A percentile compares a stretch with the other conserved stretches of the same genome.
phyloP scores from a whole-genome alignment of 768 basidiomycete species.

The Hygrocybe punicea region DNA sequence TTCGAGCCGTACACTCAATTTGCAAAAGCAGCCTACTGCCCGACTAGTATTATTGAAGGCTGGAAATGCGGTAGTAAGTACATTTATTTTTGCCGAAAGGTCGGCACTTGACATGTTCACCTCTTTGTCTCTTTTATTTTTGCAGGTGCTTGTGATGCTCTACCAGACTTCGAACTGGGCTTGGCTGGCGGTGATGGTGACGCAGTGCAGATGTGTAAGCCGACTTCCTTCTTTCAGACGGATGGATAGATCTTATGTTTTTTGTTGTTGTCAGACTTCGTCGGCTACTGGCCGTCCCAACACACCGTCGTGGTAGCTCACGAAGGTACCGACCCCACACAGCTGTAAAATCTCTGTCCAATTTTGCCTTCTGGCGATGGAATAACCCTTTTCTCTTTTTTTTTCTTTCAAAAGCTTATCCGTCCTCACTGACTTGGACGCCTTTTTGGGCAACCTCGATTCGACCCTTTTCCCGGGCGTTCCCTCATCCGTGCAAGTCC shows the following conservation, averaged over 20 bases:
- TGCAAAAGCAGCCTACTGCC: slow-evolving; percentile 10
- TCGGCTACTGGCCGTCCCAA: slow-evolving; percentile 33
- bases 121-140: not conserved
- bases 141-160: slow-evolving; percentile 10
- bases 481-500: slow-evolving; percentile 39
- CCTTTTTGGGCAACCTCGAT: slow-evolving; percentile 32
- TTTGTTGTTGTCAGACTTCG: slow-evolving; percentile 16
- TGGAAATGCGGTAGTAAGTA: slow-evolving; percentile 12
- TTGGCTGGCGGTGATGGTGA: slow-evolving; percentile 46
- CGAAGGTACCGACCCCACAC: slow-evolving; percentile 40
- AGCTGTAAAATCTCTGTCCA: slow-evolving; percentile 28
- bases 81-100: not conserved
- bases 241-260: not conserved
- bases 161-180: slow-evolving; percentile 32
- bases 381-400: not conserved
- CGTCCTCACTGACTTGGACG: slow-evolving; percentile 38
- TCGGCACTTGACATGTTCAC: not conserved
- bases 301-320: slow-evolving; percentile 42
- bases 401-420: slow-evolving; percentile 27
- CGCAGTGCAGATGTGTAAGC: slow-evolving; percentile 39
- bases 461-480: slow-evolving; percentile 47
- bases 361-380: slow-evolving; percentile 4
- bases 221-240: not conserved
- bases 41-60: not conserved
- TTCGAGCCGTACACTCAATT: not conserved